Percentiles rank a stretch among this genome's conserved stretches.
Conservation (phyloP, 148 eudicot species). For the Cornus kousa region DNA sequence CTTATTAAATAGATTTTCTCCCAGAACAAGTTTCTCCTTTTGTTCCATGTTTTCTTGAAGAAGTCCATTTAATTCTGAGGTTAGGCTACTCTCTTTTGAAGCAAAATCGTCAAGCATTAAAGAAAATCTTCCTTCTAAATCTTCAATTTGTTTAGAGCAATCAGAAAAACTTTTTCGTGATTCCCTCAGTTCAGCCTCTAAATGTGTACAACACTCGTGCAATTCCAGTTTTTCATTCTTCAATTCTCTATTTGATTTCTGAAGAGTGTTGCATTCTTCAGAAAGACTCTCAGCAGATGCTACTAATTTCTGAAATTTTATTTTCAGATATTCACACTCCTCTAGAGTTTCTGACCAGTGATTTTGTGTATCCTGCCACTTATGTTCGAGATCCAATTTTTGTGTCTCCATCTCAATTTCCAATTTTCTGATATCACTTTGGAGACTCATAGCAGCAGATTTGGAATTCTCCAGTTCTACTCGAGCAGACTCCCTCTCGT, state of each 20-base stretch:
- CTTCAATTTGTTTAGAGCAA: conserved; percentile 39
- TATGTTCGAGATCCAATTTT: conserved; percentile 38
- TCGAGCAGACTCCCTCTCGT: conserved; percentile 51
- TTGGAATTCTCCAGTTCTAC: conserved; percentile 50
- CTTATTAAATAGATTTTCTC: conserved; percentile 33
- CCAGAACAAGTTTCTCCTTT: conserved; percentile 37
- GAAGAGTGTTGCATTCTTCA: conserved; percentile 57
- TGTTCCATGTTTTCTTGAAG: conserved; percentile 30
- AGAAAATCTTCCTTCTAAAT: conserved; percentile 42
- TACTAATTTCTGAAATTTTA: conserved; percentile 52
- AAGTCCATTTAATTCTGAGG: conserved; percentile 50
- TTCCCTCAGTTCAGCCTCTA: conserved; percentile 49
- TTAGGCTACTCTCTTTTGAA: conserved; percentile 43
- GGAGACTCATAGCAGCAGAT: conserved; percentile 30
- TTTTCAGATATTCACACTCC: conserved; percentile 53
- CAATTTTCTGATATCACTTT: conserved; percentile 39
- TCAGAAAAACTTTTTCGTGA: conserved; percentile 31
- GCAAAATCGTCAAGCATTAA: conserved; percentile 42
- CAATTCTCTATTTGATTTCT: conserved; percentile 53
- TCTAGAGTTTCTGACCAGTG: conserved; percentile 63
- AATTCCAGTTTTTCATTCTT: conserved; percentile 48
- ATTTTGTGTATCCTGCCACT: conserved; percentile 42
- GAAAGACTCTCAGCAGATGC: conserved; percentile 56
- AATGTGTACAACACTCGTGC: conserved; percentile 26
- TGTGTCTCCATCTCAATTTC: conserved; percentile 40